Percentiles rank a stretch among this genome's conserved stretches.
phyloP scores from a whole-genome alignment of 2,329 filamentous ascomycete genomes.

The Chrysoporthe deuterocubensis region DNA sequence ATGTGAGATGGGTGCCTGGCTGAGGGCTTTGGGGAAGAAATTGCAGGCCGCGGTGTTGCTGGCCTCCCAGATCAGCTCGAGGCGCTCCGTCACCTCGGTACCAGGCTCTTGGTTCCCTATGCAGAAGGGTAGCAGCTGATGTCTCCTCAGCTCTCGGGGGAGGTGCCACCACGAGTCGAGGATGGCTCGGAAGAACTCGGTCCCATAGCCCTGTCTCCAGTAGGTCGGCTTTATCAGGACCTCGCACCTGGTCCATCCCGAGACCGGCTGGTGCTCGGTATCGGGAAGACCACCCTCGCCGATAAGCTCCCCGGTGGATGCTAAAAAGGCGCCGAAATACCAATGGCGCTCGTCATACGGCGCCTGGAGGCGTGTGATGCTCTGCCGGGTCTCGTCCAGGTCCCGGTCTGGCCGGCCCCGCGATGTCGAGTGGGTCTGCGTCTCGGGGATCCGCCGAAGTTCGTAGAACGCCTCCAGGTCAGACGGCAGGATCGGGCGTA shows the following conservation, averaged over 20 bases:
- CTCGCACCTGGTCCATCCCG: constrained; percentile 25
- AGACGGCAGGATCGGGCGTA: constrained; percentile 24
- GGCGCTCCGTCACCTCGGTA: constrained; percentile 18
- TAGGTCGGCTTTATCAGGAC: constrained; percentile 19
- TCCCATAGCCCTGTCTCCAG: constrained; percentile 26
- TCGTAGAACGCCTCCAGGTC: constrained; percentile 30
- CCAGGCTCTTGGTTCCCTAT: constrained; percentile 17
- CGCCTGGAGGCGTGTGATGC: constrained; percentile 20
- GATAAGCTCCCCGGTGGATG: constrained; percentile 35
- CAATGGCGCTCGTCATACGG: constrained; percentile 29
- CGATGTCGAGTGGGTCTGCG: constrained; percentile 17
- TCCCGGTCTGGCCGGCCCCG: constrained; percentile 26
- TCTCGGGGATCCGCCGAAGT: constrained; percentile 21
- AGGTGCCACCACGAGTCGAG: constrained; percentile 27
- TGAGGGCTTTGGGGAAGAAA: constrained; percentile 23
- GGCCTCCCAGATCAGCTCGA: constrained; percentile 24
- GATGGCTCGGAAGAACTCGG: constrained; percentile 25
- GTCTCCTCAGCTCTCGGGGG: constrained; percentile 25
- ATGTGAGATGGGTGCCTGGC: constrained; percentile 6
- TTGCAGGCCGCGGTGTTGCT: constrained; percentile 14
- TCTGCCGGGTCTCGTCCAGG: constrained; percentile 20
- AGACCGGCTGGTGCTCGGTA: constrained; percentile 14
- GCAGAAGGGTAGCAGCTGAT: constrained; percentile 21
- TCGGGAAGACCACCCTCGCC: constrained; percentile 36
- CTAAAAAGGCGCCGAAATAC: constrained; percentile 34